Base-by-base conservation (phyloP, 768 basidiomycete species). In the Mrakia frigida region DNA sequence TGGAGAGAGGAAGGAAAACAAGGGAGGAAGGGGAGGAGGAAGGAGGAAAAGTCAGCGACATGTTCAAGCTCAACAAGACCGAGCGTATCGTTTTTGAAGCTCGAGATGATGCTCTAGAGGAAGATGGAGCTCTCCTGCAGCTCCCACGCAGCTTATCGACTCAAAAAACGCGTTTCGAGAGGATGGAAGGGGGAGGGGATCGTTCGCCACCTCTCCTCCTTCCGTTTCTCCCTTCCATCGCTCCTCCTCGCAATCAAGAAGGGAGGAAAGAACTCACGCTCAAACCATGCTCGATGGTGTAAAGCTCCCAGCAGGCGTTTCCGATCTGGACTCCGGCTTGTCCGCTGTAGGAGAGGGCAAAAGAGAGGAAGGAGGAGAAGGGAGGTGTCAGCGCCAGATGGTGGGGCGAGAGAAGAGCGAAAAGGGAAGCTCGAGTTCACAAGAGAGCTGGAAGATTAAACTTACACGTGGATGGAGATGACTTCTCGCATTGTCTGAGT, bases 271-370 rank as follows among this genome's bases (percentile, higher is more conserved):
- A 37, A 87, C 90, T 86, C 84, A 97, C 96, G 84, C 91, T 95
- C 77, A 99, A 87, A 83, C 95, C 95, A n/a, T 78, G 97, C 85
- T 99, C 97, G 81, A 97, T 90, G 82, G 94, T 97, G 87, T 99
- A 99, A 78, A 98, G 89, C 86, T 98, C 96, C 96, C 96, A 97
- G 86, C 94, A 99, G 83, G 97, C 96, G 85, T 98, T 98, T 83
- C 96, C 95, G 82, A 86, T 85, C 81, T 86, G 85, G 78, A 84
- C 91, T 90, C 94, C 94, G 83, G 96, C 97, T 87, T 99, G 97
- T 31, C 76, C 76, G 61, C 76, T 77, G 52, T 33, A 56, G 37
- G 50, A 35, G 21, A 33, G 4, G n/a, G 18, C 16, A 70, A 56
- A 13, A 63, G 43, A 63, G 56, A n/a, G 21, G 41, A 16, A 39